phyloP scores from a whole-genome alignment of 73 alveolate species.

The Paramecium primaurelia region DNA sequence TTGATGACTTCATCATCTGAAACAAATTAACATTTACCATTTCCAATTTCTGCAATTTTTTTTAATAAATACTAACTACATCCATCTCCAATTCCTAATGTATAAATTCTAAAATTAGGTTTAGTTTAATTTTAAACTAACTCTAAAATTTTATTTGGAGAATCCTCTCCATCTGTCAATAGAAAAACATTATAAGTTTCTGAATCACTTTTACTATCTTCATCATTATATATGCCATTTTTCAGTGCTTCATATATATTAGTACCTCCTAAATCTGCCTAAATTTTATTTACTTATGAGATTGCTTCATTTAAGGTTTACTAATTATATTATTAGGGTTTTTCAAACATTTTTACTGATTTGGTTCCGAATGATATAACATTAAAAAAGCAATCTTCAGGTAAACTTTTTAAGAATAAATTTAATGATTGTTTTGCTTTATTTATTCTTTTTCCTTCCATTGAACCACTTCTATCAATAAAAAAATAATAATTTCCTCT shows the following conservation, averaged over 20 bases:
- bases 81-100: slow-evolving; percentile 72
- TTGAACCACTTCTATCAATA: slow-evolving; percentile 85
- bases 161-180: slow-evolving; percentile 95
- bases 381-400: slow-evolving; percentile 71
- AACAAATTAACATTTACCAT: slow-evolving; percentile 63
- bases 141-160: slow-evolving; percentile 71
- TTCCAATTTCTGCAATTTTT: slow-evolving; percentile 69
- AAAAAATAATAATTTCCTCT: slow-evolving; percentile 69
- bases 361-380: slow-evolving; percentile 72
- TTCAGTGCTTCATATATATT: slow-evolving; percentile 78
- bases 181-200: slow-evolving; percentile 72
- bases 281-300: background rate
- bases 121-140: slow-evolving; percentile 61
- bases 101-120: slow-evolving; percentile 49
- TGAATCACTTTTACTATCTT: background rate
- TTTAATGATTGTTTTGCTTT: slow-evolving; percentile 74
- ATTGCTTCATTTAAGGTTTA: slow-evolving; percentile 61
- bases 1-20: slow-evolving; percentile 49
- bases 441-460: slow-evolving; percentile 73
- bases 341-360: slow-evolving; percentile 5
- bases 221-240: background rate
- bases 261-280: slow-evolving; percentile 90
- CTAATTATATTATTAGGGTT: slow-evolving; percentile 63
- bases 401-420: slow-evolving; percentile 74
- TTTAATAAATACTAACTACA: slow-evolving; percentile 53